Base-by-base conservation (phyloP, 2,329 filamentous ascomycete genomes). In the Blumeria graminis region DNA sequence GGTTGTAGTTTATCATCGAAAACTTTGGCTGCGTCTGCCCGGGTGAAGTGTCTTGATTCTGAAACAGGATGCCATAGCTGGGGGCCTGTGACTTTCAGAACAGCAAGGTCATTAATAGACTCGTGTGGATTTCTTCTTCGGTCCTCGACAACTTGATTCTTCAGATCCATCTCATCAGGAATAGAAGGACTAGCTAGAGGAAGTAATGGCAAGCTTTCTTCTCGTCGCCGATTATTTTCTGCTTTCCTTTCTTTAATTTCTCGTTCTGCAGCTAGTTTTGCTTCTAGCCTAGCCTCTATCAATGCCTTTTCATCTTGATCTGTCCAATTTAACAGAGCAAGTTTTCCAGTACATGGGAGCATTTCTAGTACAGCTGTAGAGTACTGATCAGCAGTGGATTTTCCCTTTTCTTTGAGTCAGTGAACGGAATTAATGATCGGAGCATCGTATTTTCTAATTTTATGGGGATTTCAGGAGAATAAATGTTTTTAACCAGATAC, bases 401-500 rank as follows among this genome's bases (percentile, higher is more conserved):
- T 88, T 57, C 79, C 80, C 90, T 94, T 60, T 18, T 57, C 39
- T 9, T 32, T 46, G 39, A 45, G 58, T 62, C 59, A 64, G 61
- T 61, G 61, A 46, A 16, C n/a, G 9, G n/a, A 46, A 16, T 16
- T 16, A 16, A 46, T 34, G 45, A 38, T 56, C n/a, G 6, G 39
- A 46, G 34, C 16, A n/a, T 8, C 14, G 14, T 4, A 56, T 6
- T 46, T 36, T 46, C 60, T 57, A 57, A 57, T 56, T 14, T 55
- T 56, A 1, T 5, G 6, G 10, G 18, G 39, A 43, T n/a, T 9
- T 43, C 10, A 8, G 18, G 18, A 16, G 13, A 43, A 43, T n/a
- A 13, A 43, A 9, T 9, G 73, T 77, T 76, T 83, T 74, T 90
- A 90, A 95, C 86, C 86, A 92, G 81, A 75, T 80, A 68, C 73